Base-by-base conservation (phyloP, 2,329 filamentous ascomycete genomes). In the Ophiostoma novo-ulmi region DNA sequence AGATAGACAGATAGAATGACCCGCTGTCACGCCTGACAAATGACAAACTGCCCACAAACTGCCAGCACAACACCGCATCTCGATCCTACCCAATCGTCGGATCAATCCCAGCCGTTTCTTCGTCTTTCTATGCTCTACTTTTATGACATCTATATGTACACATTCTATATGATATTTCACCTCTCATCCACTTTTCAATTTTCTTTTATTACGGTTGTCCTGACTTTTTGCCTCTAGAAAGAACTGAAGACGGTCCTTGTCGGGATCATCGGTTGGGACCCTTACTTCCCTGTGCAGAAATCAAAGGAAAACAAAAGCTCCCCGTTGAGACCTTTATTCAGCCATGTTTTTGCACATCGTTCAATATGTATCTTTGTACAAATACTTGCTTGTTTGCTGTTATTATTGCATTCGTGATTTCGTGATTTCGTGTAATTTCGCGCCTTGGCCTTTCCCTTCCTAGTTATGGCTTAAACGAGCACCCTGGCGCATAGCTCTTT, bases 401-500 rank as follows among this genome's bases (percentile, higher is more conserved):
- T 55, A n/a, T 26, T 22, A 22, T 55, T 55, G 20, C n/a, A 26
- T n/a, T 58, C 22, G n/a, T 58, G 13, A 5, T 58, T 22, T 31
- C 22, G 44, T 58, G n/a, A 58, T 44, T 44, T 17, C 22, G 52
- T 63, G 58, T 63, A 63, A 63, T 63, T 63, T 63, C 58, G 26
- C 26, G 58, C 58, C 58, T 35, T 26, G 58, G 26, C 58, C 35
- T 63, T n/a, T 35, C 52, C 52, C 52, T 58, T 58, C 61, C 31
- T n/a, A 65, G 63, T 39, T 64, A 64, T n/a, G 61, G 31, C 61
- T 36, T 36, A 48, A 48, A n/a, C 31, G 31, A 20, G 61, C 61
- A 64, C 39, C 39, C 39, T 67, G 65, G 65, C 65, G 36, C 65
- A 48, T 67, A 65, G 63, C 63, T 65, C 63, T 44, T 67, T 26